Evolutionary conservation across 1,284 basidiomycete genomes (phyloP).

Genomic region (Waitea zeae): DNA sequence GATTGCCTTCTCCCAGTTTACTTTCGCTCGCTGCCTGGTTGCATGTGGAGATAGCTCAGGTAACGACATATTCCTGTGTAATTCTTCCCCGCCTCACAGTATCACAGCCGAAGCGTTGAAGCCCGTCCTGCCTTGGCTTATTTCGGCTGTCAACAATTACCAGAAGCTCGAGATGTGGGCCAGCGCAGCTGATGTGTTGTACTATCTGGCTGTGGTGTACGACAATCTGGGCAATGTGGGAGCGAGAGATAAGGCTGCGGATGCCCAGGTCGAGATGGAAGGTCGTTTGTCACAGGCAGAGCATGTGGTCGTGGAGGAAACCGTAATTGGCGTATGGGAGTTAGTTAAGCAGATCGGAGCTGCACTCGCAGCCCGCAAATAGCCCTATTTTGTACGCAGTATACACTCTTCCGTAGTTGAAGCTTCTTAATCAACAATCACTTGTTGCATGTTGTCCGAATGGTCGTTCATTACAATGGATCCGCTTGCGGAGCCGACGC

Average conservation of each 20-base stretch:
- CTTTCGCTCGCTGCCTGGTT: conserved; percentile 54
- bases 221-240: conserved; percentile 40
- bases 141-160: conserved; percentile 41
- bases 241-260: conserved; percentile 37
- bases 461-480: no score
- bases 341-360: conserved; percentile 40
- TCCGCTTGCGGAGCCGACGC: no score
- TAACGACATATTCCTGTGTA: neutral
- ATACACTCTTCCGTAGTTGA: no score
- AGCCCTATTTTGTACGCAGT: no score
- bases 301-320: conserved; percentile 25
- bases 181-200: conserved; percentile 49
- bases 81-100: neutral
- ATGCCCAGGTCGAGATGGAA: conserved; percentile 22
- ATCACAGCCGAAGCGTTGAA: no score
- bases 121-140: conserved; percentile 34
- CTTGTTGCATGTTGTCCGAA: neutral
- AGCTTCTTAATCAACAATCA: no score
- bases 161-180: conserved; percentile 33
- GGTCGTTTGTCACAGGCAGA: conserved; percentile 24
- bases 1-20: conserved; percentile 56
- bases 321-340: conserved; percentile 36
- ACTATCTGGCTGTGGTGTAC: conserved; percentile 48
- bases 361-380: conserved; percentile 28
- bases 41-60: conserved; percentile 15